These are phyloP conservation scores for Histomonas meleagridis DNA, from an alignment of 208 protist genomes.

Conservation along the genomic window DNA sequence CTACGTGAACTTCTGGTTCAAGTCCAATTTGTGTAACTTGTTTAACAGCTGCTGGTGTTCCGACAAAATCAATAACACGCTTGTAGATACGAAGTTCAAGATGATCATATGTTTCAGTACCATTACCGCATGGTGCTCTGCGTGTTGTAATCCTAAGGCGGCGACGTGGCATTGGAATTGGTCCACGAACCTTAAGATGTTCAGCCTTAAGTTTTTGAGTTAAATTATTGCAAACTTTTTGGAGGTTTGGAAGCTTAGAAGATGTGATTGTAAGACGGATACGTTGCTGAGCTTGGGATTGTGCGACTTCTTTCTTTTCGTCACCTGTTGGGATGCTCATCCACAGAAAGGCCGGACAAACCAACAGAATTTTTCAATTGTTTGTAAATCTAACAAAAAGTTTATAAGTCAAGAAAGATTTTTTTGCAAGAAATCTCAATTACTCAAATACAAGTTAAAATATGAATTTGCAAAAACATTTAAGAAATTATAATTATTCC, in stretches of 20 bases:
- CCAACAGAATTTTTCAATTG: too few relatives aligned
- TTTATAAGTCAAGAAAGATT: too few relatives aligned
- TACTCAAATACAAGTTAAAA: too few relatives aligned
- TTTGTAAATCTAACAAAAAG: too few relatives aligned
- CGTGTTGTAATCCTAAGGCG: background rate
- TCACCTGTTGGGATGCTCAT: background rate
- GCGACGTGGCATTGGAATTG: background rate
- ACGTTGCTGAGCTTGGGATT: background rate
- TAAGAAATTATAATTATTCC: too few relatives aligned
- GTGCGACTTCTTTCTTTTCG: background rate
- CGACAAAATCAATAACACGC: background rate
- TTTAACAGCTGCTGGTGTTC: background rate
- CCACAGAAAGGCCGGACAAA: too few relatives aligned
- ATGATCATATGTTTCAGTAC: background rate
- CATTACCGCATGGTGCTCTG: slow-evolving; percentile 33
- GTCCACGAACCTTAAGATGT: background rate
- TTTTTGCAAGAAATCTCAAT: too few relatives aligned
- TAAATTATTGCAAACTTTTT: background rate
- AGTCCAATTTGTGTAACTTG: background rate
- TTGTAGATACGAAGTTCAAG: background rate
- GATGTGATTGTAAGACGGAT: slow-evolving; percentile 14
- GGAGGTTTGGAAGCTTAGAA: background rate
- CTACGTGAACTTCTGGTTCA: background rate
- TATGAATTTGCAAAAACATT: too few relatives aligned
- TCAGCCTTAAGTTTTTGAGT: background rate